Base-by-base conservation (phyloP, 73 alveolate genomes). In the Paramecium primaurelia region DNA sequence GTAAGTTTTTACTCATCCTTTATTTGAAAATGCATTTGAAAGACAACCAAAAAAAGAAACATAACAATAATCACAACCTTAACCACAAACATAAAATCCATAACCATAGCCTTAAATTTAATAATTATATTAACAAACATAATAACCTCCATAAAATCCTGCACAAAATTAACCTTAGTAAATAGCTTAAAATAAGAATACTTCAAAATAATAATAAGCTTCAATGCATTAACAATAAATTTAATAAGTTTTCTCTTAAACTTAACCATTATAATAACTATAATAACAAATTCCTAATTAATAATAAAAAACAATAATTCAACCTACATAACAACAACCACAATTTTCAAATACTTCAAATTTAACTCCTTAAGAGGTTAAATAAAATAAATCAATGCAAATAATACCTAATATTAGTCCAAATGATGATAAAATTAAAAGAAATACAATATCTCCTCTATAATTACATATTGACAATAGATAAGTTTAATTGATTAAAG, bases 1-100 rank as follows among this genome's bases (percentile, higher is more conserved):
- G 10, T n/a, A 80, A 28, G 91, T 80, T 6, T 80, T 80, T 80
- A 80, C 91, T 42, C 91, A 80, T 26, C 91, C 91, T n/a, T 42
- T 80, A 44, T 80, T 80, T 45, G 91, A 80, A 47, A 80, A 80
- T 45, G 91, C 91, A 2, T 80, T 80, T 80, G 91, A 80, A 3
- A 80, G 75, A 14, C 25, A 80, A 80, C 91, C 71, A 49, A 25
- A 80, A 47, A 80, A 73, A 18, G 59, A 73, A 8, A 22, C 40
- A 4, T 0, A 2, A 18, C 14, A 73, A 73, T 38, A 32, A 36
- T 3, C 34, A 12, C 26, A 32, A 73, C n/a, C 40, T 2, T 73
- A 73, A 73, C 16, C 37, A 1, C n/a, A 14, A 73, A 6, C 37
- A 37, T 0, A 8, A 7, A 7, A 68, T 3, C 10, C 40, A 1